A percentile compares a stretch with the other conserved stretches of the same genome.
Conservation (phyloP, 768 basidiomycete genomes). For the Boletus patriciae region DNA sequence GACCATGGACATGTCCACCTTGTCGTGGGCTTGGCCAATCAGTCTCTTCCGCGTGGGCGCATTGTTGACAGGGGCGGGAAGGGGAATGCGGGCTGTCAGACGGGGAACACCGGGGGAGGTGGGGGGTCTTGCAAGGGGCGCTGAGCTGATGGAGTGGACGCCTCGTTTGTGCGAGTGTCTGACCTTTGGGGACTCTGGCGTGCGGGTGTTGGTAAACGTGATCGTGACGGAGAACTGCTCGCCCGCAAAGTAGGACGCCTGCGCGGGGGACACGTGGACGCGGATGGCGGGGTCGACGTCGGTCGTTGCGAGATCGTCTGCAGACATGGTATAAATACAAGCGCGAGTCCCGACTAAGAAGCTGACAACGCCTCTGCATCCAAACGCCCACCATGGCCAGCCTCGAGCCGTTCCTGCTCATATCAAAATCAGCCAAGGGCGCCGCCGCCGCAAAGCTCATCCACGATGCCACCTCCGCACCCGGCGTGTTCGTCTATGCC, state of each 20-base stretch:
- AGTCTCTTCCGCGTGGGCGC: constrained; percentile 49
- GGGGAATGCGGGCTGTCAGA: constrained; percentile 33
- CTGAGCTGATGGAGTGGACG: constrained; percentile 81
- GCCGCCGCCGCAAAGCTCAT: constrained; percentile 90
- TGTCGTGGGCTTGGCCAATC: constrained; percentile 45
- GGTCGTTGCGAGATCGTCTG: constrained; percentile 10
- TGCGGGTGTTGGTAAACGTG: constrained; percentile 81
- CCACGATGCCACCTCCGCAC: constrained; percentile 81
- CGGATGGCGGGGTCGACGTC: constrained; percentile 54
- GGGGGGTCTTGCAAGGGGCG: constrained; percentile 76
- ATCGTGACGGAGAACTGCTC: constrained; percentile 84
- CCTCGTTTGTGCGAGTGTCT: constrained; percentile 60
- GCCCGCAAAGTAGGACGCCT: constrained; percentile 92
- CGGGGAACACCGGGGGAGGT: constrained; percentile 72
- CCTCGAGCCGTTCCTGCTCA: constrained; percentile 87
- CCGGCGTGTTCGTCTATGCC: constrained; percentile 89
- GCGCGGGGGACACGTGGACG: constrained; percentile 72
- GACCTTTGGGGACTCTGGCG: constrained; percentile 42
- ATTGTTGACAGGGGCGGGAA: constrained; percentile 19
- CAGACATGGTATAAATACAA: constrained; percentile 10
- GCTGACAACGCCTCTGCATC: not conserved
- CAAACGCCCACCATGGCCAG: constrained; percentile 40
- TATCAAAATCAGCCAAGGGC: constrained; percentile 90
- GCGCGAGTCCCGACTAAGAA: no score
- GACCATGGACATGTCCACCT: constrained; percentile 45